Evolutionary conservation across 176 grass and related monocot genomes (phyloP).

Genomic region (Alloteropsis semialata): DNA sequence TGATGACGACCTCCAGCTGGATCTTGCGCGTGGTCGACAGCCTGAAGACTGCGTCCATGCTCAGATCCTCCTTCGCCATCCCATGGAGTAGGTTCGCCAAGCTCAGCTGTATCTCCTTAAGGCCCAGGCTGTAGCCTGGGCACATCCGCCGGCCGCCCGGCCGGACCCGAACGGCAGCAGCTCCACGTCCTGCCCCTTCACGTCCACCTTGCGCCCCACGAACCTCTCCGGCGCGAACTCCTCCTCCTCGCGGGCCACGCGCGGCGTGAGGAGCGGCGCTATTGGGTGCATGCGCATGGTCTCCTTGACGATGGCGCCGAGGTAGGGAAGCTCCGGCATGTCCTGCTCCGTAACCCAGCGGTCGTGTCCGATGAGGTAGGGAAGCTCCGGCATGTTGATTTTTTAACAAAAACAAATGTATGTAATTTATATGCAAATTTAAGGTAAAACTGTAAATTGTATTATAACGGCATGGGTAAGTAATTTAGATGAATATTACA

Average conservation of each 20-base stretch:
- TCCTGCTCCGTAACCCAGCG: background rate
- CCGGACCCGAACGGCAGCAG: constrained; percentile 50
- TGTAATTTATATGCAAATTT: too few species aligned
- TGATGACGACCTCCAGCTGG: background rate
- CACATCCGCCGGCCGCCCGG: constrained; percentile 53
- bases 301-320: background rate
- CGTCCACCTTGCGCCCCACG: constrained; percentile 32
- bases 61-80: background rate
- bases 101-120: constrained; percentile 41
- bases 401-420: too few species aligned
- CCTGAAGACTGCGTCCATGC: constrained; percentile 15
- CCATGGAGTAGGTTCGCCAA: constrained; percentile 39
- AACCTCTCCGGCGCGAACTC: constrained; percentile 46
- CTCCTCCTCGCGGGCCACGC: background rate
- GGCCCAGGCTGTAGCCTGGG: constrained; percentile 33
- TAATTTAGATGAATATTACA: too few species aligned
- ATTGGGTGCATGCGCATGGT: background rate
- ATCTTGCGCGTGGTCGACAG: background rate
- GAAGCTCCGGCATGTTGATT: too few species aligned
- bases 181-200: constrained; percentile 40
- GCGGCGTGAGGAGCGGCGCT: background rate
- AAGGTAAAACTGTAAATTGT: too few species aligned
- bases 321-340: background rate
- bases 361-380: background rate
- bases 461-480: too few species aligned